Conservation (phyloP, 352 stramenopile species). For the Phytophthora citrophthora region DNA sequence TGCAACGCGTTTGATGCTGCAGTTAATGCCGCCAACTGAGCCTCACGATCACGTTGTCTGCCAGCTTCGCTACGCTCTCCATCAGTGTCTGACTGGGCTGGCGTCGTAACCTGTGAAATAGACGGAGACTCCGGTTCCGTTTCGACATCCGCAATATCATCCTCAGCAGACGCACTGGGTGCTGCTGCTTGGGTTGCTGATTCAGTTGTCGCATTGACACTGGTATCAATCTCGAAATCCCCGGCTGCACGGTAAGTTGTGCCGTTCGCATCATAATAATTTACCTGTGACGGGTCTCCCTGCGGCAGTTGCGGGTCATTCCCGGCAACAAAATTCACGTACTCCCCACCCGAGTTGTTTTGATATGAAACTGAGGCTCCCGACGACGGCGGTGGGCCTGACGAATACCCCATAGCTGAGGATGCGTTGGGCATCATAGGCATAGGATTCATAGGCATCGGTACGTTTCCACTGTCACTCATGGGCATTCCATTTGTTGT, state of each 20-base stretch:
- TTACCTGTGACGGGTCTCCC: constrained; percentile 50
- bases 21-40: constrained; percentile 36
- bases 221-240: constrained; percentile 56
- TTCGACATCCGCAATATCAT: constrained; percentile 55
- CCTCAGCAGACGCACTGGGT: neutral
- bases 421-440: constrained; percentile 29
- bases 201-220: constrained; percentile 1
- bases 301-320: constrained; percentile 58
- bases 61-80: constrained; percentile 37
- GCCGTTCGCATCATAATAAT: constrained; percentile 72
- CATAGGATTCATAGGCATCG: constrained; percentile 33
- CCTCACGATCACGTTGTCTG: constrained; percentile 35
- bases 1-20: constrained; percentile 41
- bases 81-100: constrained; percentile 70
- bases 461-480: constrained; percentile 21
- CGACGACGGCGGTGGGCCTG: constrained; percentile 14
- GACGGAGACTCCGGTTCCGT: constrained; percentile 63
- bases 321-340: constrained; percentile 55
- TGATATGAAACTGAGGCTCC: constrained; percentile 25
- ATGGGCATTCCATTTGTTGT: constrained; percentile 23
- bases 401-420: constrained; percentile 26
- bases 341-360: constrained; percentile 29
- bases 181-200: neutral
- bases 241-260: constrained; percentile 67
- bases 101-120: constrained; percentile 75